Evolutionary conservation across 73 alveolate species (phyloP).

Genomic region (Paramecium pentaurelia): DNA sequence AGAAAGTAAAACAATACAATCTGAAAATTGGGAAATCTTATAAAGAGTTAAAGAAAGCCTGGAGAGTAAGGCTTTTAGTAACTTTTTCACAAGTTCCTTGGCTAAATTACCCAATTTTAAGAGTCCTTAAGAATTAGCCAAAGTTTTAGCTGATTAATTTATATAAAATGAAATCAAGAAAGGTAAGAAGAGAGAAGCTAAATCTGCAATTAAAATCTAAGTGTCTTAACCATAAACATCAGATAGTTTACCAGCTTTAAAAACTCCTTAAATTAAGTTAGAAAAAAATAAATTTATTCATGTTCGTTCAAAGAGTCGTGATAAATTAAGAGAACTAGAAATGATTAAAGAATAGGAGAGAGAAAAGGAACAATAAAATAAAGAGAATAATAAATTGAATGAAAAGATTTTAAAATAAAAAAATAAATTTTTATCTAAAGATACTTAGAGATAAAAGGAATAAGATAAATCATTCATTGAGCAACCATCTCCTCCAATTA

Average conservation of each 20-base stretch:
- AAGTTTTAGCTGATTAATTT: slow-evolving; percentile 25
- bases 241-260: not conserved
- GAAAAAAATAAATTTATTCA: not conserved
- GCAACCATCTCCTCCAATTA: not conserved
- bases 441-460: not conserved
- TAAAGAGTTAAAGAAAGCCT: slow-evolving; percentile 16
- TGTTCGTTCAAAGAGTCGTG: not conserved
- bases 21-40: slow-evolving; percentile 25
- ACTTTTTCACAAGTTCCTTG: not conserved
- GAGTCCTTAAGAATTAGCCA: slow-evolving; percentile 34
- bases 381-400: not conserved
- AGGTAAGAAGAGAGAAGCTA: not conserved
- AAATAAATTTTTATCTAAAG: not conserved
- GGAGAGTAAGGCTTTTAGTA: slow-evolving; percentile 18
- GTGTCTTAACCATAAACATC: not conserved
- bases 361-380: not conserved
- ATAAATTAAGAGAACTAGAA: not conserved
- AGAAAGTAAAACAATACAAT: slow-evolving; percentile 48
- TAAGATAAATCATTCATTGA: not conserved
- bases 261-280: slow-evolving; percentile 12
- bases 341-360: not conserved
- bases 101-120: slow-evolving; percentile 43
- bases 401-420: not conserved
- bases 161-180: slow-evolving; percentile 21
- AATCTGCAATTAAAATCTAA: not conserved